Percentiles rank a stretch among this genome's conserved stretches.
phyloP scores from a whole-genome alignment of 495 filamentous ascomycete genomes.

The Penicillium paxilli region DNA sequence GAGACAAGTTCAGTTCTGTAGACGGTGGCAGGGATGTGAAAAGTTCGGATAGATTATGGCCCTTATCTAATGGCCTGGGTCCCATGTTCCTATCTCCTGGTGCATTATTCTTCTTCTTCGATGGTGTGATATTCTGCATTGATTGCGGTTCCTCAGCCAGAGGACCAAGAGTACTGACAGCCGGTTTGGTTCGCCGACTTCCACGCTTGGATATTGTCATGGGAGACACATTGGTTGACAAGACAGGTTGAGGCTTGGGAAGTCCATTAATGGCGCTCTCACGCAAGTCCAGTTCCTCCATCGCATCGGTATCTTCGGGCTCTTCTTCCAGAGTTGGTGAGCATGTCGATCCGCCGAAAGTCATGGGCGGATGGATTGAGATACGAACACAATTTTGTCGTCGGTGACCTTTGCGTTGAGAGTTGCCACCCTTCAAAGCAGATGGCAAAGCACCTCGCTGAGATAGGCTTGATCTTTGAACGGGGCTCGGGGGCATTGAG shows the following conservation, averaged over 20 bases:
- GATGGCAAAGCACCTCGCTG: constrained; percentile 31
- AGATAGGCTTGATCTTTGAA: constrained; percentile 25
- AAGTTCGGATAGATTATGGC: constrained; percentile 23
- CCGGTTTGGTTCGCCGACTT: constrained; percentile 24
- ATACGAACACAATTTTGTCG: constrained; percentile 52
- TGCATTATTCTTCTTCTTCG: constrained; percentile 27
- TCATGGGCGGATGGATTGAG: constrained; percentile 45
- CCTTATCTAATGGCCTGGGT: not conserved
- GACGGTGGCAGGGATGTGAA: constrained; percentile 27
- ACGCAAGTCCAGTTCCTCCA: constrained; percentile 29
- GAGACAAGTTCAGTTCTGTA: constrained; percentile 20
- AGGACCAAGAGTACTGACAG: constrained; percentile 20
- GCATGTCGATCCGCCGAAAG: constrained; percentile 36
- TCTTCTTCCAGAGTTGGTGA: constrained; percentile 44
- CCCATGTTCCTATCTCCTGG: constrained; percentile 12
- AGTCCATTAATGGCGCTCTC: constrained; percentile 22
- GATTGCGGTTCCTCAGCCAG: constrained; percentile 23
- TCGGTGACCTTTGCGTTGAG: constrained; percentile 42
- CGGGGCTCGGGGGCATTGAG: constrained; percentile 20
- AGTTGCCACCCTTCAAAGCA: constrained; percentile 38
- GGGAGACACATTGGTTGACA: constrained; percentile 21
- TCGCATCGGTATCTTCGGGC: constrained; percentile 31
- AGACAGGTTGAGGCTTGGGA: constrained; percentile 4
- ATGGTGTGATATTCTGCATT: constrained; percentile 15
- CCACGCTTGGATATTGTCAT: constrained; percentile 24